phyloP scores from a whole-genome alignment of 768 basidiomycete genomes.

The Lentinula lateritia region DNA sequence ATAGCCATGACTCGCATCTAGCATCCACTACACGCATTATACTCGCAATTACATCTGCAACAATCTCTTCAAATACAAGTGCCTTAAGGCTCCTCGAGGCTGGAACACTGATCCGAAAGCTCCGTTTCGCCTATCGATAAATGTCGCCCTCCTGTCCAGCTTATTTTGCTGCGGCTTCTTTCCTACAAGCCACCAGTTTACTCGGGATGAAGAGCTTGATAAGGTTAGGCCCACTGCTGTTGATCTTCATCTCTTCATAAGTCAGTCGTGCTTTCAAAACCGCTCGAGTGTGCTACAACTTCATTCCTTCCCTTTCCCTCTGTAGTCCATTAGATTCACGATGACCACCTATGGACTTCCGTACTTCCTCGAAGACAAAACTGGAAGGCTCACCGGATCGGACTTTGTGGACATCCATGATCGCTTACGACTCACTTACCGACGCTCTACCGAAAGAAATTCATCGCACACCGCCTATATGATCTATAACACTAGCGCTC shows the following conservation, averaged over 20 bases:
- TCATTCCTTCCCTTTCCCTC: neutral
- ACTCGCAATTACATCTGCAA: neutral
- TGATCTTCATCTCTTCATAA: neutral
- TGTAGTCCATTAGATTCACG: neutral
- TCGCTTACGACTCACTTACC: slow-evolving; percentile 45
- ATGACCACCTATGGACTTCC: slow-evolving; percentile 51
- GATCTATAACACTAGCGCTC: slow-evolving; percentile 39
- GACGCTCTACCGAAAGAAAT: slow-evolving; percentile 39
- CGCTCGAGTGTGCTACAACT: neutral
- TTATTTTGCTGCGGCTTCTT: neutral
- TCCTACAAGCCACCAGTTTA: neutral
- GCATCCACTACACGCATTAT: neutral
- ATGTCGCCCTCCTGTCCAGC: neutral
- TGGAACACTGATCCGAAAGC: neutral
- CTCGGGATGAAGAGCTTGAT: slow-evolving; percentile 3
- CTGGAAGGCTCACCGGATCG: slow-evolving; percentile 45
- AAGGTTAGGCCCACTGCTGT: neutral
- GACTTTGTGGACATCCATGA: slow-evolving; percentile 62
- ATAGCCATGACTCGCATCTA: neutral
- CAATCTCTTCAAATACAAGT: neutral
- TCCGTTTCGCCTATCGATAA: neutral
- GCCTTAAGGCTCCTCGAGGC: neutral
- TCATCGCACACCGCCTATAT: slow-evolving; percentile 41
- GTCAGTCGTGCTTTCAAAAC: neutral
- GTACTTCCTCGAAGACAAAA: slow-evolving; percentile 60